Conservation (phyloP, 768 basidiomycete species). For the Lanmaoa rubissima region DNA sequence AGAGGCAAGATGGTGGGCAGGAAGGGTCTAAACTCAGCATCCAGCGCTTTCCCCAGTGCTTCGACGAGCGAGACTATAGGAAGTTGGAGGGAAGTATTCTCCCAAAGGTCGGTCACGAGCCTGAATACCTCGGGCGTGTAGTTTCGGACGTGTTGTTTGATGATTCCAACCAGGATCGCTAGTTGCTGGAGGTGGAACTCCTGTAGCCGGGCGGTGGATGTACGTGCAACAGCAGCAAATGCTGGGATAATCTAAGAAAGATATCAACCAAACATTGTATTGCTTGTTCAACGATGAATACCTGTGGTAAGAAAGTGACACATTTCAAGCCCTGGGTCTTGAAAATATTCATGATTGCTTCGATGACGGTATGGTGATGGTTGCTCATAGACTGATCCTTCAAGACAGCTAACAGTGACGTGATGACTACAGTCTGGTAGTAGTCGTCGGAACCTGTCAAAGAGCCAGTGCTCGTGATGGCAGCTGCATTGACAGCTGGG, state of each 20-base stretch:
- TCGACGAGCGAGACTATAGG: constrained; percentile 93
- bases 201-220: constrained; percentile 77
- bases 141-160: constrained; percentile 95
- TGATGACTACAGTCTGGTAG: constrained; percentile 95
- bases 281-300: constrained; percentile 29
- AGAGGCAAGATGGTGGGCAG: constrained; percentile 86
- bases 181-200: constrained; percentile 95
- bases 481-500: constrained; percentile 65
- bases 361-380: constrained; percentile 91
- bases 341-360: constrained; percentile 98
- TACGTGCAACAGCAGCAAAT: constrained; percentile 84
- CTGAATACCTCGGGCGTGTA: constrained; percentile 83
- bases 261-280: constrained; percentile 9
- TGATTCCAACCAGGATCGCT: constrained; percentile 91
- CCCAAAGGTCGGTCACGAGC: constrained; percentile 90
- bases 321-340: constrained; percentile 97
- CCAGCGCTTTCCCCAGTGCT: constrained; percentile 87
- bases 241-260: constrained; percentile 82
- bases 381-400: constrained; percentile 84
- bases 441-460: constrained; percentile 84
- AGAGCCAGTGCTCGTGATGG: constrained; percentile 59
- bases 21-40: constrained; percentile 97
- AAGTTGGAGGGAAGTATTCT: constrained; percentile 76
- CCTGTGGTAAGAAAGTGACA: constrained; percentile 92
- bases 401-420: constrained; percentile 79